Evolutionary conservation across 208 protist species (phyloP).

Genomic region (Leishmania lainsoni): DNA sequence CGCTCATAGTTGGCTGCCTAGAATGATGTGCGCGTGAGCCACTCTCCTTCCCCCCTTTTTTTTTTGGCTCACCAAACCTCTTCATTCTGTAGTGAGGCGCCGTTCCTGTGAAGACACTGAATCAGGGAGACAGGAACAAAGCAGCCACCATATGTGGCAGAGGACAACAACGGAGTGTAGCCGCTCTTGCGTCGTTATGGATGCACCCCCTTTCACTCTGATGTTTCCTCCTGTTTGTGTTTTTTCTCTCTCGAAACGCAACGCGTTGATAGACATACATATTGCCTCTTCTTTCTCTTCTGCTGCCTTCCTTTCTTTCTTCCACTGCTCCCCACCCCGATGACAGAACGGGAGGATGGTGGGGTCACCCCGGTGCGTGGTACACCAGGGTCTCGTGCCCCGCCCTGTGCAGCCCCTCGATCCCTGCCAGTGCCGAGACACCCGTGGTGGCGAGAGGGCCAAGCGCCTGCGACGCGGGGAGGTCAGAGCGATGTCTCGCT

Average conservation of each 20-base stretch:
- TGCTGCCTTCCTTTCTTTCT: not conserved
- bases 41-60: not conserved
- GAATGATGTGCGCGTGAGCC: not conserved
- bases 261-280: no score
- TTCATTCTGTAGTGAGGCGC: not conserved
- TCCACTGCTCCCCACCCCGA: no score
- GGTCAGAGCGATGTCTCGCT: no score
- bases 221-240: not conserved
- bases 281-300: no score
- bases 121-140: not conserved
- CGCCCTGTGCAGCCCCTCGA: no score
- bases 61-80: not conserved
- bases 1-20: not conserved
- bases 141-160: not conserved
- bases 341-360: no score
- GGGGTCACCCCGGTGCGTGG: no score
- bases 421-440: no score
- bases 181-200: not conserved
- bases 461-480: no score
- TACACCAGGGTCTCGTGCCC: no score
- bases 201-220: not conserved
- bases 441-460: no score
- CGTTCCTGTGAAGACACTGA: not conserved
- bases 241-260: not conserved
- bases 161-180: not conserved